Conservation (phyloP, 345 rosid genomes). For the Pseudoturritis turrita region DNA sequence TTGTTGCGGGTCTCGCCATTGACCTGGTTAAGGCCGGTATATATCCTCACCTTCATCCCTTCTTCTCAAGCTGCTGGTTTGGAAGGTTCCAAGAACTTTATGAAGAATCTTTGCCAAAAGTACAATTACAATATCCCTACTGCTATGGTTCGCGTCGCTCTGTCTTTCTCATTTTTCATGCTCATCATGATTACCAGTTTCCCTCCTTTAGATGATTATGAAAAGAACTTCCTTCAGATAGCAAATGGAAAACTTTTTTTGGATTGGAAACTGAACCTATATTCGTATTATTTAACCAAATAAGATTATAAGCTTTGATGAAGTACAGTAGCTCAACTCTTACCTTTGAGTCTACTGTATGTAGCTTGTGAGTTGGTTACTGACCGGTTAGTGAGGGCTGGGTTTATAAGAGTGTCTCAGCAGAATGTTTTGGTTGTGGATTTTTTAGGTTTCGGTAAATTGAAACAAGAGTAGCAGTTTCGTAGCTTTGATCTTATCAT, state of each 20-base stretch:
- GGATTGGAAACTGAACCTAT: slow-evolving; percentile 1
- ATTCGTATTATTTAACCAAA: background rate
- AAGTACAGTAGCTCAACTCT: background rate
- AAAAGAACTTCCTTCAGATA: background rate
- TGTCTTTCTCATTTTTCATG: background rate
- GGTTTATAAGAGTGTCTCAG: background rate
- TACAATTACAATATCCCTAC: slow-evolving; percentile 91
- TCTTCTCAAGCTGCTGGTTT: slow-evolving; percentile 94
- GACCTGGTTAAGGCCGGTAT: slow-evolving; percentile 58
- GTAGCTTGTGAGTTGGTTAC: background rate
- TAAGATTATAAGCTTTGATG: background rate
- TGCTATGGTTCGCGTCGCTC: slow-evolving; percentile 55
- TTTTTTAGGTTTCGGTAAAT: background rate
- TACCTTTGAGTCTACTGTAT: background rate
- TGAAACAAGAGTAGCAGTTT: background rate
- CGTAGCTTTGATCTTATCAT: background rate
- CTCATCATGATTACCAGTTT: background rate
- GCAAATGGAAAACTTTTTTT: background rate
- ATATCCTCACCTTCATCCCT: slow-evolving; percentile 86
- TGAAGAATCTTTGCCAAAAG: slow-evolving; percentile 86
- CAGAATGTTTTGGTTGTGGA: background rate
- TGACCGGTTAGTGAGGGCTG: background rate
- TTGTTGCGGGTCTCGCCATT: slow-evolving; percentile 85
- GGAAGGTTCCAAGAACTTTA: slow-evolving; percentile 95
- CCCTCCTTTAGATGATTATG: background rate